Percentiles rank a stretch among this genome's conserved stretches.
Conservation (phyloP, 1,284 basidiomycete species). For the Agaricales sp. region DNA sequence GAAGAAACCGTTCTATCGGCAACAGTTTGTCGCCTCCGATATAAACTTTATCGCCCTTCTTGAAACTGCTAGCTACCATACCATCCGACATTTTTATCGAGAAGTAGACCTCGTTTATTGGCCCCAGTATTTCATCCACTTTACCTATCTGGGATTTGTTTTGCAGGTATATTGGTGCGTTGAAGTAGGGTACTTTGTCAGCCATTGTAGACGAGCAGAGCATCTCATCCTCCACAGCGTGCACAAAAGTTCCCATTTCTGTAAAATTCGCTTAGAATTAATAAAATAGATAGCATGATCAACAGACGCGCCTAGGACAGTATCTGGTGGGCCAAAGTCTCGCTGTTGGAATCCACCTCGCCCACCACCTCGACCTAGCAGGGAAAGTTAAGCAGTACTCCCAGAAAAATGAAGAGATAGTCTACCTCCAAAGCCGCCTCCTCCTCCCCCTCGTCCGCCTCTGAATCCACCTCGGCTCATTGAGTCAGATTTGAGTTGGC, state of each 20-base stretch:
- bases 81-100: conserved; percentile 97
- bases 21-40: conserved; percentile 94
- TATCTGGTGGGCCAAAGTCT: conserved; percentile 77
- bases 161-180: conserved; percentile 97
- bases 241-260: conserved; percentile 87
- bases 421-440: too few species aligned
- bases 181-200: conserved; percentile 97
- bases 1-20: conserved; percentile 94
- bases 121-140: conserved; percentile 94
- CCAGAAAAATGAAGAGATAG: background rate
- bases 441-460: conserved; percentile 33
- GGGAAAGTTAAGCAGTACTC: background rate
- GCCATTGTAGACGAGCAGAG: conserved; percentile 80
- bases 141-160: conserved; percentile 97
- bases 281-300: conserved; percentile 5
- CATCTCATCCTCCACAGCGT: conserved; percentile 99
- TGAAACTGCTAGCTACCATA: conserved; percentile 93
- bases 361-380: conserved; percentile 41
- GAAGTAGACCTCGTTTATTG: conserved; percentile 98
- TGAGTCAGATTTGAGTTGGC: conserved; percentile 1
- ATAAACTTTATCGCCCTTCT: conserved; percentile 97
- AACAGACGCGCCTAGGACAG: conserved; percentile 59
- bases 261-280: conserved; percentile 5
- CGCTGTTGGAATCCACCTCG: conserved; percentile 63
- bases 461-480: conserved; percentile 42